Percentiles rank a stretch among this genome's conserved stretches.
Conservation (phyloP, 2,329 filamentous ascomycete genomes). For the Cryphonectria carpinicola region DNA sequence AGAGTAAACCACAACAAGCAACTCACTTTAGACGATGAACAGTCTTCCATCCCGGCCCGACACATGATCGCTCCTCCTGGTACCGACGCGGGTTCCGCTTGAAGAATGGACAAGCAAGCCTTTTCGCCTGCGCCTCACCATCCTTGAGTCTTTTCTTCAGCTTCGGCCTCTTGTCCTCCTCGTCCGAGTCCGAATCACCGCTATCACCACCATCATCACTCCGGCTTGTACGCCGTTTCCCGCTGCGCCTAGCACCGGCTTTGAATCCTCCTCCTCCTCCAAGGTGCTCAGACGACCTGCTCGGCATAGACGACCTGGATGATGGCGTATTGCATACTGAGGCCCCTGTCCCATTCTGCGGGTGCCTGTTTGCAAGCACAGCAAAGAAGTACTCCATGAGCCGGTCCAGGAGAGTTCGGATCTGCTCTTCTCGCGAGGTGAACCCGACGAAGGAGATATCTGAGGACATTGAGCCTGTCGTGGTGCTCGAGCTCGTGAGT, state of each 20-base stretch:
- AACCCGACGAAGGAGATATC: neutral
- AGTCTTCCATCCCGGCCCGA: conserved; percentile 29
- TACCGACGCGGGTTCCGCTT: conserved; percentile 28
- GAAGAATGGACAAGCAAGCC: conserved; percentile 31
- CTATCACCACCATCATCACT: conserved; percentile 5
- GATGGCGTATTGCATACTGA: neutral
- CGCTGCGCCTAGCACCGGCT: neutral
- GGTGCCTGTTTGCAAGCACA: conserved; percentile 6
- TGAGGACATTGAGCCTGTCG: neutral
- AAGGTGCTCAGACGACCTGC: neutral
- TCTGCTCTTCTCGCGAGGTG: conserved; percentile 14
- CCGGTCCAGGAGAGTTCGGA: conserved; percentile 26
- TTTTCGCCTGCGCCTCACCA: conserved; percentile 19
- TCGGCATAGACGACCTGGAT: neutral
- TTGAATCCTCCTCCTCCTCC: neutral
- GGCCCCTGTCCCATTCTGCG: neutral
- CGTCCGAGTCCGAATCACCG: conserved; percentile 6
- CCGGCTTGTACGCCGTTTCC: conserved; percentile 16
- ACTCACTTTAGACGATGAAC: conserved; percentile 28
- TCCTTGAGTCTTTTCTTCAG: conserved; percentile 24
- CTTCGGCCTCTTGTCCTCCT: neutral
- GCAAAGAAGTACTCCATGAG: conserved; percentile 28
- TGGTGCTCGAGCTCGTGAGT: neutral
- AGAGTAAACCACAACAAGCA: neutral
- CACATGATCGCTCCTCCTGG: conserved; percentile 26